Evolutionary conservation across 2,329 filamentous ascomycete genomes (phyloP).

Genomic region (Dactylellina sp.): DNA sequence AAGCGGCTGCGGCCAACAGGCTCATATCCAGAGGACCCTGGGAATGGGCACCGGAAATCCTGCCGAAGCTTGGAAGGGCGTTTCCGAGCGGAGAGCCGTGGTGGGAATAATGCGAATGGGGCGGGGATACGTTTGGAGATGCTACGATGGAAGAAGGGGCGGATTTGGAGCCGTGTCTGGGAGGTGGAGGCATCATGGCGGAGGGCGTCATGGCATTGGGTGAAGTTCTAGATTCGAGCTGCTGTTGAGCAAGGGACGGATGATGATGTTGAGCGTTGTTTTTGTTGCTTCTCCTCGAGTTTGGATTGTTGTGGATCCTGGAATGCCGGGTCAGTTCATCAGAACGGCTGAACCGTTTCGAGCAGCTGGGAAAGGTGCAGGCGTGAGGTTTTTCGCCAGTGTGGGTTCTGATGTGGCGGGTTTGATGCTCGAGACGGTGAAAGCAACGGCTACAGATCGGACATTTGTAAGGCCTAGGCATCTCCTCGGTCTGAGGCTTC

Average conservation of each 20-base stretch:
- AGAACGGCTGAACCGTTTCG: conserved; percentile 94
- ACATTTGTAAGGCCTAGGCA: conserved; percentile 97
- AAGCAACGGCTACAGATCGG: conserved; percentile 98
- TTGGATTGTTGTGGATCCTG: conserved; percentile 98
- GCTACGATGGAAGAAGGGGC: conserved; percentile 86
- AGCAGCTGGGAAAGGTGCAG: conserved; percentile 94
- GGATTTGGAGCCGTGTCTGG: conserved; percentile 84
- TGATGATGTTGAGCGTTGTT: conserved; percentile 62
- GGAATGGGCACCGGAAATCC: conserved; percentile 67
- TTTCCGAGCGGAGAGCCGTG: conserved; percentile 71
- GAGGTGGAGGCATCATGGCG: conserved; percentile 81
- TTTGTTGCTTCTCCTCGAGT: conserved; percentile 93
- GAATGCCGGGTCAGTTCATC: conserved; percentile 97
- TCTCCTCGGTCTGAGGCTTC: conserved; percentile 68
- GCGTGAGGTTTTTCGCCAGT: conserved; percentile 98
- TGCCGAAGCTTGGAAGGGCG: conserved; percentile 71
- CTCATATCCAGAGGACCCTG: conserved; percentile 70
- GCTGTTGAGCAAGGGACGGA: conserved; percentile 61
- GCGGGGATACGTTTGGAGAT: conserved; percentile 96
- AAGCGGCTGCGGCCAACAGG: conserved; percentile 76
- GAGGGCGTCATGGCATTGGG: conserved; percentile 67
- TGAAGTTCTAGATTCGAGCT: conserved; percentile 66
- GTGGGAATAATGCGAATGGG: conserved; percentile 78
- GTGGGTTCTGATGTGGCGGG: conserved; percentile 91
- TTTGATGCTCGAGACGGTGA: conserved; percentile 96